These are phyloP conservation scores for Plasmodium coatneyi DNA, from an alignment of 169 alveolate genomes.

Conservation along the genomic window DNA sequence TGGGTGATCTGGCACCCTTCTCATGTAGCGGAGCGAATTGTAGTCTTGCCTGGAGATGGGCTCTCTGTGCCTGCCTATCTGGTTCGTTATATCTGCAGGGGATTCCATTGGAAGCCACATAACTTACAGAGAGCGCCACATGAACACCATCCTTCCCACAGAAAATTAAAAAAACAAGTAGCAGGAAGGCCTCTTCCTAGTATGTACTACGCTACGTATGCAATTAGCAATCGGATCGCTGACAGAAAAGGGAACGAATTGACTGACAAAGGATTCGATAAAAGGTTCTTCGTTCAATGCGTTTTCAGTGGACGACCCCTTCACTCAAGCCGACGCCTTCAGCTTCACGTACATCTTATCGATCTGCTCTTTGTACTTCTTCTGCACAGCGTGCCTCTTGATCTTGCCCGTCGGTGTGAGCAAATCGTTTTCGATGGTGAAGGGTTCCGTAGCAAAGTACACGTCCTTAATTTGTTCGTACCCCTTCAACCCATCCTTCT, in stretches of 20 bases:
- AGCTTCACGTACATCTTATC: constrained; percentile 74
- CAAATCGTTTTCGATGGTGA: constrained; percentile 84
- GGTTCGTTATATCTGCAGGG: neutral
- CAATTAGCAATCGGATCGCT: neutral
- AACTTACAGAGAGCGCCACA: neutral
- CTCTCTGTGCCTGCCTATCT: neutral
- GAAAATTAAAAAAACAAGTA: too few species aligned
- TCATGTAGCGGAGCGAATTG: neutral
- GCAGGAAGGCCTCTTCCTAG: neutral
- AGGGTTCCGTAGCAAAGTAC: constrained; percentile 79
- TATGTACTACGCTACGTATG: neutral
- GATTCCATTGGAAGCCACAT: neutral
- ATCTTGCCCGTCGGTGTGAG: constrained; percentile 86
- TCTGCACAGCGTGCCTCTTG: constrained; percentile 79
- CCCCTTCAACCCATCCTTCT: constrained; percentile 79
- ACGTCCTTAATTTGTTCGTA: constrained; percentile 85
- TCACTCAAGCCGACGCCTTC: neutral
- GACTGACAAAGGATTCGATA: neutral
- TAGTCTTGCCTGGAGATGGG: neutral
- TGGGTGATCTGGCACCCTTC: neutral
- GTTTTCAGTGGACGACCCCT: neutral
- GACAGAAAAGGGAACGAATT: neutral
- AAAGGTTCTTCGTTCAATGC: neutral
- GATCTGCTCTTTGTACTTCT: constrained; percentile 77
- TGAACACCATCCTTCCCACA: neutral